A percentile compares a stretch with the other conserved stretches of the same genome.
Evolutionary conservation across 257 asterid genomes (phyloP).

Genomic region (Nemophila menziesii): DNA sequence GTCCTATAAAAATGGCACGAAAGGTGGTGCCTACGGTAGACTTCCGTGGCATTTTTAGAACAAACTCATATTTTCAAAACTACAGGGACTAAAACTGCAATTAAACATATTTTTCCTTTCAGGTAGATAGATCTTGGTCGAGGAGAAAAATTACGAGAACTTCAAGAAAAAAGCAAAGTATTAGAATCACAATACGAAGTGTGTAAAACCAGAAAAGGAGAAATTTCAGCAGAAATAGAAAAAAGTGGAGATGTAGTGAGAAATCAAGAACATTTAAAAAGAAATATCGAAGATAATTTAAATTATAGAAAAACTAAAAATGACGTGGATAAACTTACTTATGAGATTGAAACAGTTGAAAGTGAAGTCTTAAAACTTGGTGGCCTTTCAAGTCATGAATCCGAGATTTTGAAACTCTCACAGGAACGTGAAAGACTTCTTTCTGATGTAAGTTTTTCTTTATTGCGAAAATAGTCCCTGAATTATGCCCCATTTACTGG

Average conservation of each 20-base stretch:
- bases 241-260: constrained; percentile 37
- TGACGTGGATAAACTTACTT: constrained; percentile 52
- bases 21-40: too few species aligned
- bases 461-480: too few species aligned
- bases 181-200: constrained; percentile 37
- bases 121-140: constrained; percentile 44
- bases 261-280: constrained; percentile 49
- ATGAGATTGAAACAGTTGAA: constrained; percentile 73
- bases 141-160: constrained; percentile 49
- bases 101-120: constrained; percentile 20
- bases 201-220: constrained; percentile 39
- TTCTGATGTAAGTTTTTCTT: constrained; percentile 86
- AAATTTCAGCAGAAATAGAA: constrained; percentile 39
- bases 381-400: constrained; percentile 50
- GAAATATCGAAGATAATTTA: constrained; percentile 69
- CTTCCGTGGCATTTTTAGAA: constrained; percentile 8
- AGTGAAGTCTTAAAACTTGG: constrained; percentile 48
- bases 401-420: constrained; percentile 47
- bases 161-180: constrained; percentile 55
- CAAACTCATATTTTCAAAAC: too few species aligned
- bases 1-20: too few species aligned
- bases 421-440: constrained; percentile 88
- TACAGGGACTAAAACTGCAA: too few species aligned
- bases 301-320: constrained; percentile 63
- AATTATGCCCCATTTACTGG: too few species aligned